Evolutionary conservation across 2,329 filamentous ascomycete species (phyloP).

Genomic region (Drechslerella dactyloides): DNA sequence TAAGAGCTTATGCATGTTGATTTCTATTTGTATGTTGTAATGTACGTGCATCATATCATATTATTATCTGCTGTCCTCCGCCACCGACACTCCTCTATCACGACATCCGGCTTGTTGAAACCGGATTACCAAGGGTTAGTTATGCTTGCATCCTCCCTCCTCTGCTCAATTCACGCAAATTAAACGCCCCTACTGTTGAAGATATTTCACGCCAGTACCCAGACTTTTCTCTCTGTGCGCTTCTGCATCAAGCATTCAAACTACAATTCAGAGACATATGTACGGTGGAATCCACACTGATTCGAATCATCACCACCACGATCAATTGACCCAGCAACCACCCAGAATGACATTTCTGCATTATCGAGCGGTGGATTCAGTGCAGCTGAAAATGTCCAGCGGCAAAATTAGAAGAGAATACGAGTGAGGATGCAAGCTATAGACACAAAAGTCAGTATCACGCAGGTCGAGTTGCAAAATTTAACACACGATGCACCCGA

Average conservation of each 20-base stretch:
- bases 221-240: constrained; percentile 1
- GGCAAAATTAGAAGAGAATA: constrained; percentile 56
- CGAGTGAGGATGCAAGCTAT: constrained; percentile 58
- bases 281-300: neutral
- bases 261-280: neutral
- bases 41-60: neutral
- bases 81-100: too few relatives aligned
- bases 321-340: neutral
- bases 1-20: too few relatives aligned
- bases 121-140: constrained; percentile 21
- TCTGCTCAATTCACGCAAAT: constrained; percentile 1
- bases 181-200: constrained; percentile 44
- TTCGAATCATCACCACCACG: neutral
- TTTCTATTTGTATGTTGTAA: constrained; percentile 10
- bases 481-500: neutral
- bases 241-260: too few relatives aligned
- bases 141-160: constrained; percentile 8
- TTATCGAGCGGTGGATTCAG: too few relatives aligned
- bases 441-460: constrained; percentile 16
- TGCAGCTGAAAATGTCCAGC: too few relatives aligned
- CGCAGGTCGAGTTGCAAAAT: constrained; percentile 10
- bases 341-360: too few relatives aligned
- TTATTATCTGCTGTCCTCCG: constrained; percentile 1
- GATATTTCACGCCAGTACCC: constrained; percentile 17
- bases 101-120: constrained; percentile 49